These are phyloP conservation scores for Hura crepitans DNA, from an alignment of 441 rosid genomes.

Conservation along the genomic window DNA sequence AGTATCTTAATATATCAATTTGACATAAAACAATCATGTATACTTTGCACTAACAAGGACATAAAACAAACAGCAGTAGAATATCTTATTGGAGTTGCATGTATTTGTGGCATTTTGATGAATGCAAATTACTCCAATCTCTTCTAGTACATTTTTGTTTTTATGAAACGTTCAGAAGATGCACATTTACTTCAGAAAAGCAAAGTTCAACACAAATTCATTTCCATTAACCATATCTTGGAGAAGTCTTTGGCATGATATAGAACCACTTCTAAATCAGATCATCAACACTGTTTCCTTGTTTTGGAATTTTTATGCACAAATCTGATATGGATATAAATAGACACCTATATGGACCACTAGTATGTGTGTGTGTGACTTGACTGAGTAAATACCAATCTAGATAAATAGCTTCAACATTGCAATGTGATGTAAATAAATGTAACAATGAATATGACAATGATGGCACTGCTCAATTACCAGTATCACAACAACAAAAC, in stretches of 20 bases:
- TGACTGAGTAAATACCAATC: not conserved
- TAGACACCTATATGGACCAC: too few relatives aligned
- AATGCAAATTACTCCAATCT: not conserved
- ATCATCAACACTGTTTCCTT: not conserved
- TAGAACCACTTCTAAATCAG: not conserved
- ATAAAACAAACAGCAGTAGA: not conserved
- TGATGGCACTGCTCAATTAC: not conserved
- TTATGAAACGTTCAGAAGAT: not conserved
- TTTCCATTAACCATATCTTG: not conserved
- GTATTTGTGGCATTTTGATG: too few relatives aligned
- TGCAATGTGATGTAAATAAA: not conserved
- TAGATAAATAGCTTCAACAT: not conserved
- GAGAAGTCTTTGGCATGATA: not conserved
- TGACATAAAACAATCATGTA: not conserved
- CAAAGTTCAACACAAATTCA: not conserved
- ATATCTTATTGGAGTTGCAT: not conserved
- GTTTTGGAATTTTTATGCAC: too few relatives aligned
- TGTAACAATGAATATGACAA: not conserved
- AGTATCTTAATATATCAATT: not conserved
- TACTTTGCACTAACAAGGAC: not conserved
- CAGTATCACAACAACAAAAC: conserved; percentile 8
- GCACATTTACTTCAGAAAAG: not conserved
- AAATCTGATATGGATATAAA: too few relatives aligned
- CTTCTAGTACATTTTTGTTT: not conserved
- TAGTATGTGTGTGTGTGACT: too few relatives aligned